These are phyloP conservation scores for Cyclaneusma minus DNA, from an alignment of 2,329 filamentous ascomycete genomes.

Conservation along the genomic window DNA sequence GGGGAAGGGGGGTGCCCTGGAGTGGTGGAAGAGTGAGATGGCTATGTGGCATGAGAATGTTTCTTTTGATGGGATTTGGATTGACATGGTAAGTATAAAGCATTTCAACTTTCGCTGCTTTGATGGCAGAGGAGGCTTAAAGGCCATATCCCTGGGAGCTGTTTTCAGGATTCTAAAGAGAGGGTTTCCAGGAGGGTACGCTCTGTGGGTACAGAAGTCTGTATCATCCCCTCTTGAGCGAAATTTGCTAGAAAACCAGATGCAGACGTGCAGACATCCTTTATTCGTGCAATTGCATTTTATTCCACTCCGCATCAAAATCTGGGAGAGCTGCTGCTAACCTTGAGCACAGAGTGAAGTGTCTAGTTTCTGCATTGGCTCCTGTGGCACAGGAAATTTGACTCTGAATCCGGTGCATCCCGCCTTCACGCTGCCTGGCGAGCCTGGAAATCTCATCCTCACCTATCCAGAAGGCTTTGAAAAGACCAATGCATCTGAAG, in stretches of 20 bases:
- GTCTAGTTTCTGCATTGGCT: slow-evolving; percentile 52
- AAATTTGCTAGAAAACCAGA: too few species aligned
- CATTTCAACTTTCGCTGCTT: too few species aligned
- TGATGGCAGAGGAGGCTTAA: too few species aligned
- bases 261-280: too few species aligned
- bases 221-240: too few species aligned
- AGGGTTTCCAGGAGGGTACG: too few species aligned
- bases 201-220: too few species aligned
- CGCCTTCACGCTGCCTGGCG: slow-evolving; percentile 47
- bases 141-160: too few species aligned
- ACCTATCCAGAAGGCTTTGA: slow-evolving; percentile 57
- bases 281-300: slow-evolving; percentile 41
- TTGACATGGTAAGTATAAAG: slow-evolving; percentile 46
- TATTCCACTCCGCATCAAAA: slow-evolving; percentile 46
- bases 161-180: too few species aligned
- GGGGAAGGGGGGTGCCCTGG: slow-evolving; percentile 44
- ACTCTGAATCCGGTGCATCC: slow-evolving; percentile 55
- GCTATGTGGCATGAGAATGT: slow-evolving; percentile 34
- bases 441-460: slow-evolving; percentile 41
- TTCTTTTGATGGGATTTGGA: slow-evolving; percentile 37
- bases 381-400: slow-evolving; percentile 50
- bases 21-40: slow-evolving; percentile 56
- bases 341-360: too few species aligned
- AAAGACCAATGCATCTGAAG: slow-evolving; percentile 51
- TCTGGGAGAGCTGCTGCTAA: slow-evolving; percentile 43